Evolutionary conservation across 164 flowering plant genomes (phyloP), one percentile per base, ranked within the genome.

Genomic region (Pachysandra terminalis): DNA sequence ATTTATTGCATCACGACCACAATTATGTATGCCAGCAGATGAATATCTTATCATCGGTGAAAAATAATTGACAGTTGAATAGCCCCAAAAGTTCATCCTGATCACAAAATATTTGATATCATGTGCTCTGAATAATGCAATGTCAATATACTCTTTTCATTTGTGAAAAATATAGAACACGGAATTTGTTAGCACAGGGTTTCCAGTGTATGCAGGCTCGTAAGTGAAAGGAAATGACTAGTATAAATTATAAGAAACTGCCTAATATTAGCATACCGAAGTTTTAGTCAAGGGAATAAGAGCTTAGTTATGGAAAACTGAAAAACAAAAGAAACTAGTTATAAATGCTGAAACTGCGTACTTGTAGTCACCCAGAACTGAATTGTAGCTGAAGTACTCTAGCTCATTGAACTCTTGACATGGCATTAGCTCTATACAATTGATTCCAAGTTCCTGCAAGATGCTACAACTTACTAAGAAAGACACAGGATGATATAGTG

Each of bases 61-160:
- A 78, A 94, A 94, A 81, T 65, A 91, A 71, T 86, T 88, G 72
- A 90, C 67, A n/a, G 98, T 90, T 63, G 98, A 94, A 79, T 94
- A 94, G 63, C 98, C 98, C 98, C 98, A 94, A 78, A 91, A 94
- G 56, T 94, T 94, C 74, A 91, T 59, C 86, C 98, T 93, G 85
- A 76, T 22, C 57, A 77, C 55, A 55, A 71, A 64, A 55, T 32
- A 62, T 52, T 71, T 52, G 58, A 24, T 56, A 64, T 63, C 56
- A 70, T 13, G 28, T 28, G 35, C 54, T 49, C 48, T 55, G 51
- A 65, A 24, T 51, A 65, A 22, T 65, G 49, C 27, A 21, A 21
- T 56, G 37, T 15, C 19, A 26, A 51, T 64, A 63, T 48, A 15
- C 48, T 26, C 22, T 25, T 48, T 63, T 45, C 25, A 1, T 61